Evolutionary conservation across 352 stramenopile species (phyloP).

Genomic region (Phytopythium sindhum): DNA sequence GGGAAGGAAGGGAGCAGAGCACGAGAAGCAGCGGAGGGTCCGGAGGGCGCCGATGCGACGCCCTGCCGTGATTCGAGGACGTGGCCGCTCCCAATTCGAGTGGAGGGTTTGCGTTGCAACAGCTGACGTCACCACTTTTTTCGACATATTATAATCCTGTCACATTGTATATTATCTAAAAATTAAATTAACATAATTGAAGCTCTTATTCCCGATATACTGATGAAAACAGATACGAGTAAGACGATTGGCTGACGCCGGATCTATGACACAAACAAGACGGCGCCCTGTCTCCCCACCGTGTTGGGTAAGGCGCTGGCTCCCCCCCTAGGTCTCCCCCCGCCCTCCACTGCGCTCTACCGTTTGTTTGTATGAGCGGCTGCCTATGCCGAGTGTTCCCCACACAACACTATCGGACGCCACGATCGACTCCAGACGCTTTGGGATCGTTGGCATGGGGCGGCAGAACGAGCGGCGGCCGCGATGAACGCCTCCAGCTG

Average conservation of each 20-base stretch:
- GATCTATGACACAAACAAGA: conserved; percentile 8
- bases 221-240: background rate
- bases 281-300: conserved; percentile 5
- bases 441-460: background rate
- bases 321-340: background rate
- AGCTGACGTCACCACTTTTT: conserved; percentile 24
- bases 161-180: conserved; percentile 4
- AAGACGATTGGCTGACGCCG: conserved; percentile 4
- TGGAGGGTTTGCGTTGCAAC: background rate
- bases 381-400: background rate
- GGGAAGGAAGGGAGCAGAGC: background rate
- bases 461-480: background rate
- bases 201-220: conserved; percentile 2
- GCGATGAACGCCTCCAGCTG: background rate
- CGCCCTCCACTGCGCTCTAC: background rate
- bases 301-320: conserved; percentile 8
- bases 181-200: background rate
- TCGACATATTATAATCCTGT: conserved; percentile 7
- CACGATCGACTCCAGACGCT: background rate
- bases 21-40: background rate
- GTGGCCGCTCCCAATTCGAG: conserved; percentile 1
- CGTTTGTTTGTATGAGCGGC: background rate
- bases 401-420: background rate
- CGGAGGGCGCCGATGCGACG: background rate
- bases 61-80: background rate